Percentiles rank a stretch among this genome's conserved stretches.
Conservation (phyloP, 2,329 filamentous ascomycete species). For the Colletotrichum spaethianum region DNA sequence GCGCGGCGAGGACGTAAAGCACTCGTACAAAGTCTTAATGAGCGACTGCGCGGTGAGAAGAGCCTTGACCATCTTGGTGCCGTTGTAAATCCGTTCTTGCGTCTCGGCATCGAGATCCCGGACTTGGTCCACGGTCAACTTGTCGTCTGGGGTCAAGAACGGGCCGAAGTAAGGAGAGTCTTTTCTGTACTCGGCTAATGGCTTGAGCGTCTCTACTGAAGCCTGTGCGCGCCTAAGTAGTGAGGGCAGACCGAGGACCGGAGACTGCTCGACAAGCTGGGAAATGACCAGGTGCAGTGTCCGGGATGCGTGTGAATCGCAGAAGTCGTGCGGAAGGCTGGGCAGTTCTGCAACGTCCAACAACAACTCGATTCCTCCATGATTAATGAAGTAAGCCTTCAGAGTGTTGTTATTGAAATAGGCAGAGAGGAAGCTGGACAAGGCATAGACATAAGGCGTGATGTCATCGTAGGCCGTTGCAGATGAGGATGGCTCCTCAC, state of each 20-base stretch:
- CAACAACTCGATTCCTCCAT: slow-evolving; percentile 85
- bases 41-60: slow-evolving; percentile 84
- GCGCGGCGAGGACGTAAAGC: slow-evolving; percentile 79
- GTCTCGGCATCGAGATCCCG: slow-evolving; percentile 53
- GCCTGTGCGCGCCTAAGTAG: slow-evolving; percentile 81
- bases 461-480: slow-evolving; percentile 56
- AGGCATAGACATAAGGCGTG: slow-evolving; percentile 80
- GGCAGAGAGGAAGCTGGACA: slow-evolving; percentile 80
- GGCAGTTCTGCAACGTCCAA: slow-evolving; percentile 88
- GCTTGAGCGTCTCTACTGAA: slow-evolving; percentile 77
- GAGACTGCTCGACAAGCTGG: slow-evolving; percentile 83
- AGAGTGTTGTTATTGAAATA: slow-evolving; percentile 83
- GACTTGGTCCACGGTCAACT: slow-evolving; percentile 50
- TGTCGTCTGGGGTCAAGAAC: slow-evolving; percentile 67
- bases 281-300: slow-evolving; percentile 82
- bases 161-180: slow-evolving; percentile 79
- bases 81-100: slow-evolving; percentile 66
- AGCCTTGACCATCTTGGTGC: slow-evolving; percentile 85
- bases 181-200: slow-evolving; percentile 70
- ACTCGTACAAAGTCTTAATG: slow-evolving; percentile 80
- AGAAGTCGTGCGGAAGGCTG: slow-evolving; percentile 82
- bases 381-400: slow-evolving; percentile 81
- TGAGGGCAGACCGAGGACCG: slow-evolving; percentile 85
- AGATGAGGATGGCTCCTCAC: slow-evolving; percentile 45
- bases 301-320: slow-evolving; percentile 76